phyloP scores from a whole-genome alignment of 495 filamentous ascomycete species.

The Aspergillus coremiiformis region DNA sequence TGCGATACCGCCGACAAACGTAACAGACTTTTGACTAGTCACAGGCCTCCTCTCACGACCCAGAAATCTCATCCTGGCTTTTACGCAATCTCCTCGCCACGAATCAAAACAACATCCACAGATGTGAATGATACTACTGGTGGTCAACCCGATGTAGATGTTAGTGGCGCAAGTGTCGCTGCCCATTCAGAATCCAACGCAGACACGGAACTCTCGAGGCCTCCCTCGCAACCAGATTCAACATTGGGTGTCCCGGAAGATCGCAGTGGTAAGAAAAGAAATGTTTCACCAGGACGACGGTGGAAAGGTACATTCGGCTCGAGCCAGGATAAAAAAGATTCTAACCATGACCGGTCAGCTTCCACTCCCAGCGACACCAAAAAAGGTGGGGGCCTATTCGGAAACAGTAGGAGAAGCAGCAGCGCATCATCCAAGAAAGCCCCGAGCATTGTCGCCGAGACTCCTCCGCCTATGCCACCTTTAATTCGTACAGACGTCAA shows the following conservation, averaged over 20 bases:
- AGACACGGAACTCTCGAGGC: constrained; percentile 16
- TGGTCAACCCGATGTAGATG: constrained; percentile 19
- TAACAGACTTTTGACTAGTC: constrained; percentile 17
- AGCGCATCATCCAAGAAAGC: constrained; percentile 36
- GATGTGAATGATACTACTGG: constrained; percentile 23
- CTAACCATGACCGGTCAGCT: constrained; percentile 36
- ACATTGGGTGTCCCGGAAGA: constrained; percentile 29
- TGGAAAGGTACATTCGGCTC: constrained; percentile 41
- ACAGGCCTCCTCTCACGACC: constrained; percentile 54
- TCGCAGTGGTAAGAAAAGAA: constrained; percentile 29
- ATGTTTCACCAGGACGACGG: constrained; percentile 37
- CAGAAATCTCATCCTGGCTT: constrained; percentile 73
- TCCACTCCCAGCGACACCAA: constrained; percentile 29
- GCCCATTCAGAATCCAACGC: constrained; percentile 20
- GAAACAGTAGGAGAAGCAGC: constrained; percentile 35
- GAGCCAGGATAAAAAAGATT: constrained; percentile 30
- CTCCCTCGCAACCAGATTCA: constrained; percentile 19
- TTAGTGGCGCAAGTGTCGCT: constrained; percentile 24
- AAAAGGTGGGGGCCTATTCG: constrained; percentile 23
- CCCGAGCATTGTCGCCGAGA: constrained; percentile 19
- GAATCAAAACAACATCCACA: constrained; percentile 55
- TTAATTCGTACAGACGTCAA: constrained; percentile 34
- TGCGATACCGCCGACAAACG: constrained; percentile 5
- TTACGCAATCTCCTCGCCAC: constrained; percentile 73
- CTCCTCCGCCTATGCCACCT: constrained; percentile 26